Percentiles rank a stretch among this genome's conserved stretches.
These are phyloP conservation scores for Firmiana major DNA, from an alignment of 345 rosid genomes.

Conservation along the genomic window DNA sequence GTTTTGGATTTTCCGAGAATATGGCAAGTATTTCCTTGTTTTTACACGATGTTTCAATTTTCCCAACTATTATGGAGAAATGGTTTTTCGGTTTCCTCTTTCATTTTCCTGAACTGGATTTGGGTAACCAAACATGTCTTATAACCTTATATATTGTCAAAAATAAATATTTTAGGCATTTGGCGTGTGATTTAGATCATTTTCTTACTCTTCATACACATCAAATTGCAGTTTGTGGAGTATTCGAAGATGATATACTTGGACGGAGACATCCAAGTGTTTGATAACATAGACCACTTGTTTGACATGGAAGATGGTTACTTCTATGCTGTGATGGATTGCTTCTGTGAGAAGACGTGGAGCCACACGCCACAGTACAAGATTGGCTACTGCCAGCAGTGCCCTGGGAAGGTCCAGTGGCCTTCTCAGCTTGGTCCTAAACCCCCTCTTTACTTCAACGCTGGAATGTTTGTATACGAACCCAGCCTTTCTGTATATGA, in stretches of 20 bases:
- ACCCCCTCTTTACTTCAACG: slow-evolving; percentile 72
- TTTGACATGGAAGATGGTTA: slow-evolving; percentile 54
- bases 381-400: slow-evolving; percentile 78
- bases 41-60: background rate
- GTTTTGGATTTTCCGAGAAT: background rate
- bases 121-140: background rate
- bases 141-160: too few relatives aligned
- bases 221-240: slow-evolving; percentile 51
- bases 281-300: slow-evolving; percentile 65
- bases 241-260: slow-evolving; percentile 62
- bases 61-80: background rate
- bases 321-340: slow-evolving; percentile 72
- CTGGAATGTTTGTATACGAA: slow-evolving; percentile 69
- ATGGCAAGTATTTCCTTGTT: background rate
- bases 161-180: background rate
- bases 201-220: background rate
- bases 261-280: slow-evolving; percentile 79
- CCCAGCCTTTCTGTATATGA: slow-evolving; percentile 45
- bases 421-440: slow-evolving; percentile 44
- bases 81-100: too few relatives aligned
- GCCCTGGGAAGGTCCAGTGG: slow-evolving; percentile 61
- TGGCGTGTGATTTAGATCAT: too few relatives aligned
- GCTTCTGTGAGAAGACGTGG: slow-evolving; percentile 81
- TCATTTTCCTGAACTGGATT: background rate
- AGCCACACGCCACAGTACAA: slow-evolving; percentile 51